Base-by-base conservation (phyloP, 1,284 basidiomycete genomes). In the Pascua sp. region DNA sequence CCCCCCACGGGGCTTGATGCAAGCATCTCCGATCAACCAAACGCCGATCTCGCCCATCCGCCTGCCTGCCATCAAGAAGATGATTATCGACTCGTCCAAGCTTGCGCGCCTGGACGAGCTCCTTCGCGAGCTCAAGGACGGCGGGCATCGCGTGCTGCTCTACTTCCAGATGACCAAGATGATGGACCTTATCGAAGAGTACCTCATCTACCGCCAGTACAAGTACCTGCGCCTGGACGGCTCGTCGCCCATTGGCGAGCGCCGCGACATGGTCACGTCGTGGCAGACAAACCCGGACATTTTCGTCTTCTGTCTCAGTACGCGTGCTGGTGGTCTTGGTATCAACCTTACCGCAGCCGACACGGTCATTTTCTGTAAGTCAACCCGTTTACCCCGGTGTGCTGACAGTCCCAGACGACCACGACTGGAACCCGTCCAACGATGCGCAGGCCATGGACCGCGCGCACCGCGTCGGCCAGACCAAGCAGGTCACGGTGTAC, bases 81-180 rank as follows among this genome's bases (percentile, higher is more conserved):
- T 99, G 17, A 91, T 99, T 59, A 92, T 92, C 62, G 96, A 99
- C 77, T 98, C 96, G 24, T 92, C 89, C 56, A 99, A 99, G 79
- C 84, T 99, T 42, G 91, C 93, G 42, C 85, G 90, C 48, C 82
- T 99, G 49, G 96, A 99, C 75, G 74, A 82, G 18, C 81, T 99
- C 37, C 81, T 99, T 11, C 89, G 92, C 61, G 90, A 97, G 71
- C 85, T 99, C 61, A 98, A 98, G 79, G 83, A 86, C 39, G 89
- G 87, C 11, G 94, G 94, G 55, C 96, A 99, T 78, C 87, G 94
- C 49, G 93, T 97, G 18, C 80, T 99, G 65, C 84, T 99, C 51
- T 99, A 98, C 80, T 98, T 98, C 87, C 96, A 99, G 78, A 98
- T 99, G 96, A 98, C 96, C 24, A 85, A 88, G 63, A 98, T 98